These are phyloP conservation scores for Plasmodium relictum DNA, from an alignment of 169 alveolate species.

Conservation along the genomic window DNA sequence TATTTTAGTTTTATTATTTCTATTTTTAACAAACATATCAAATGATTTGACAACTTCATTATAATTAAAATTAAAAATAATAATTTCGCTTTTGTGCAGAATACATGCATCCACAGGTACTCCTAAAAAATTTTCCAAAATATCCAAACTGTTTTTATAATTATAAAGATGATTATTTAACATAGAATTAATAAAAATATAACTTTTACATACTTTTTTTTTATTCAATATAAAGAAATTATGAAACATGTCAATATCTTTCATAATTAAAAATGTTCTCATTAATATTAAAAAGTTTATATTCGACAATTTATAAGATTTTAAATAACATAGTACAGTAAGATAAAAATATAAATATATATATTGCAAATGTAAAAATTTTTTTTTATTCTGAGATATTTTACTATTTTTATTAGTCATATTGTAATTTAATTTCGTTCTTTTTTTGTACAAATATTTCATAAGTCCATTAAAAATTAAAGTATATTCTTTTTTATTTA, in stretches of 20 bases:
- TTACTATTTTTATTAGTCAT: neutral
- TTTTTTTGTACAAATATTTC: constrained; percentile 49
- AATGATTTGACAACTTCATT: constrained; percentile 32
- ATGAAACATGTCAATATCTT: constrained; percentile 31
- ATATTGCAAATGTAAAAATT: neutral
- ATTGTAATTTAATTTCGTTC: neutral
- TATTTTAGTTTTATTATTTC: constrained; percentile 6
- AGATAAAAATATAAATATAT: constrained; percentile 46
- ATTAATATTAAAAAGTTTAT: constrained; percentile 41
- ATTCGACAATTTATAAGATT: constrained; percentile 23
- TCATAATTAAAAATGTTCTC: constrained; percentile 40
- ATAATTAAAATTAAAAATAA: constrained; percentile 55
- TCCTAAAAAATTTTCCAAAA: constrained; percentile 7
- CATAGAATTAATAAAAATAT: constrained; percentile 35
- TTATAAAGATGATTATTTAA: constrained; percentile 26
- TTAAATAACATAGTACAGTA: constrained; percentile 35
- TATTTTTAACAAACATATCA: constrained; percentile 4
- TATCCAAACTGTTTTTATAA: neutral
- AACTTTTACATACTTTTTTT: neutral
- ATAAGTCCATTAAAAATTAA: constrained; percentile 50
- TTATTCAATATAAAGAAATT: constrained; percentile 11
- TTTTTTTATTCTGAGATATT: neutral
- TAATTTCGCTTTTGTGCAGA: constrained; percentile 4
- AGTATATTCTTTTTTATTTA: constrained; percentile 54
- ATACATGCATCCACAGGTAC: constrained; percentile 44